Base-by-base conservation (phyloP, 2,329 filamentous ascomycete genomes). In the Talaromyces marneffei region DNA sequence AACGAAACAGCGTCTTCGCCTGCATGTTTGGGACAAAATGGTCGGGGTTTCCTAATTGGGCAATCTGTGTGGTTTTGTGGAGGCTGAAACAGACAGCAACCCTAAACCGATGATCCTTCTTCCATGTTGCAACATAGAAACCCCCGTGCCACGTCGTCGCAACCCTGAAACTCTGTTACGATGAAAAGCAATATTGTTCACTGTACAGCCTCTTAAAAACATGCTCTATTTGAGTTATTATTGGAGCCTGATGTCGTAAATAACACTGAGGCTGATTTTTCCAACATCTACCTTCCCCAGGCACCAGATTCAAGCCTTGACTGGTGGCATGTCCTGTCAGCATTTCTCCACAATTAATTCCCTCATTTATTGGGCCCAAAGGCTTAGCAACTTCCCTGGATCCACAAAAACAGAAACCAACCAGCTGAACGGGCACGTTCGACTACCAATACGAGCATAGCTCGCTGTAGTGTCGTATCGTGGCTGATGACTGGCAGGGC, bases 301-400 rank as follows among this genome's bases (percentile, higher is more conserved):
- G n/a, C 23, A 39, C 18, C 52, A 27, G 35, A 39, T 54, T 18
- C 35, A 18, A 37, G 20, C 29, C 18, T 37, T 54, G 14, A 20
- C 39, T 31, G 18, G 18, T 16, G 27, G 33, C 50, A 31, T 37
- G 20, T 37, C 10, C 35, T n/a, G 52, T 40, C 33, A 40, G 52
- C 33, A 40, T 55, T 27, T 55, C 52, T 55, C 52, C 35, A 55
- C 33, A 39, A 55, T 37, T 40, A 18, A 40, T 55, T 35, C 52
- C 52, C 52, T 55, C 52, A 55, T 25, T 39, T 40, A 39, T 55
- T 12, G 52, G 18, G 16, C 35, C 35, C 20, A 18, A 25, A 25
- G 23, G 52, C 33, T 55, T 55, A 55, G 35, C 52, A 40, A 9
- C 3, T 55, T 39, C 18, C 33, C 52, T 16, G 35, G 52, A n/a